Evolutionary conservation across 768 basidiomycete genomes (phyloP), one percentile per base, ranked within the genome.

Genomic region (Podaxis sp.): DNA sequence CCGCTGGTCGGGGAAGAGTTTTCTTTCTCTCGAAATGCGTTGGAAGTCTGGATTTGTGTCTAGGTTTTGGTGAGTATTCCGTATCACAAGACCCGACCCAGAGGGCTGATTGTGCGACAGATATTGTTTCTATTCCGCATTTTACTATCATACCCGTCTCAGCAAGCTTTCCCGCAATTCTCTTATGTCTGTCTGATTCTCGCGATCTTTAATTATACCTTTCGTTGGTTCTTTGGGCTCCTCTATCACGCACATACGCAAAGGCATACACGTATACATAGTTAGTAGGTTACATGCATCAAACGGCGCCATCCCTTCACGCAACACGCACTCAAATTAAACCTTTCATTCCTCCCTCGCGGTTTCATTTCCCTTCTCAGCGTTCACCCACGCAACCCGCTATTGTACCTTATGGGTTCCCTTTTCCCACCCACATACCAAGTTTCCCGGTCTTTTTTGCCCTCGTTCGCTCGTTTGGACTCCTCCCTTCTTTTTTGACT

Each of bases 191-290:
- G 36, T 41, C 40, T 48, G 26, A 13, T n/a, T 30, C 40, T 58
- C 56, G 48, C 26, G 22, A 15, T 38, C 50, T 22, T 56, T 58
- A 58, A 48, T 56, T 28, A 46, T 58, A 13, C 22, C 54, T 50
- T 53, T 51, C 41, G 33, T 58, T 44, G 51, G 6, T 50, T 64
- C 36, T 40, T 33, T 26, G 15, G 37, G 17, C 13, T 12, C 17
- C 28, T 50, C 36, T 51, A 50, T 51, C 36, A 59, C 33, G 46
- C 58, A 58, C 48, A 50, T 20, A 58, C 24, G 26, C 41, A 57
- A 5, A 30, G 13, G 28, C 38, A 40, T 17, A 33, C 17, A 33
- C 58, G 36, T 40, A 50, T 37, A 62, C 60, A 41, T 54, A 61
- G 30, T 58, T 36, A 49, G 28, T 50, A 24, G 17, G 13, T 30